phyloP scores from a whole-genome alignment of 768 basidiomycete genomes.

The Galerina sulciceps region DNA sequence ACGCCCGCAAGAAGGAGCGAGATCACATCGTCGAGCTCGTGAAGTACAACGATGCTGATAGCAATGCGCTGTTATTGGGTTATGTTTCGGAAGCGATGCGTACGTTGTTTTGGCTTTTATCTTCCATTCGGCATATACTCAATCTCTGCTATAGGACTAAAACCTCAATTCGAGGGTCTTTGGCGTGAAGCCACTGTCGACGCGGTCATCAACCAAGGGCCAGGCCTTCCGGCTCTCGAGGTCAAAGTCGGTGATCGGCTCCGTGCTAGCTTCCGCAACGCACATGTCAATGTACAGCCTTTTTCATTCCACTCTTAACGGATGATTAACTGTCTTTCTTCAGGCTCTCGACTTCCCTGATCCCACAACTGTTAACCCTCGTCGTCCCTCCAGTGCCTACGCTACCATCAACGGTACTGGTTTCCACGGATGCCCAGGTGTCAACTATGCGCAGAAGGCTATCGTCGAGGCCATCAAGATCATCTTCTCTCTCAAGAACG shows the following conservation, averaged over 20 bases:
- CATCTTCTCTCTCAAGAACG: constrained; percentile 10
- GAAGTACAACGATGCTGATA: constrained; percentile 31
- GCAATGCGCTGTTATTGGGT: constrained; percentile 43
- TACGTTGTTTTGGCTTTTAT: constrained; percentile 23
- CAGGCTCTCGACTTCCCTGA: constrained; percentile 16
- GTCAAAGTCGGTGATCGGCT: constrained; percentile 45
- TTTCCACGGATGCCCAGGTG: constrained; percentile 9
- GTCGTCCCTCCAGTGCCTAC: constrained; percentile 8
- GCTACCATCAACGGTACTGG: constrained; percentile 7
- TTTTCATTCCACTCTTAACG: neutral
- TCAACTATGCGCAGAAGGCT: constrained; percentile 1
- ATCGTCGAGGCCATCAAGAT: constrained; percentile 12
- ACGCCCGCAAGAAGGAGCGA: constrained; percentile 41
- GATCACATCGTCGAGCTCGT: constrained; percentile 41
- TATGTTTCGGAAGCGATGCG: constrained; percentile 59
- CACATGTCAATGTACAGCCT: constrained; percentile 41
- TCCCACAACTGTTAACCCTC: constrained; percentile 16
- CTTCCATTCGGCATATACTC: neutral
- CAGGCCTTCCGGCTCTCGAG: constrained; percentile 32
- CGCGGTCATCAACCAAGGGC: constrained; percentile 38
- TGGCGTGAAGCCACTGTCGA: constrained; percentile 39
- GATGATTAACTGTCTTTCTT: neutral
- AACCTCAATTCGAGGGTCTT: constrained; percentile 45
- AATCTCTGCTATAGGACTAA: constrained; percentile 29
- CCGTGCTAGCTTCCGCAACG: constrained; percentile 44